A percentile compares a stretch with the other conserved stretches of the same genome.
Conservation (phyloP, 176 grass and related monocot genomes). For the Sorghum bicolor region DNA sequence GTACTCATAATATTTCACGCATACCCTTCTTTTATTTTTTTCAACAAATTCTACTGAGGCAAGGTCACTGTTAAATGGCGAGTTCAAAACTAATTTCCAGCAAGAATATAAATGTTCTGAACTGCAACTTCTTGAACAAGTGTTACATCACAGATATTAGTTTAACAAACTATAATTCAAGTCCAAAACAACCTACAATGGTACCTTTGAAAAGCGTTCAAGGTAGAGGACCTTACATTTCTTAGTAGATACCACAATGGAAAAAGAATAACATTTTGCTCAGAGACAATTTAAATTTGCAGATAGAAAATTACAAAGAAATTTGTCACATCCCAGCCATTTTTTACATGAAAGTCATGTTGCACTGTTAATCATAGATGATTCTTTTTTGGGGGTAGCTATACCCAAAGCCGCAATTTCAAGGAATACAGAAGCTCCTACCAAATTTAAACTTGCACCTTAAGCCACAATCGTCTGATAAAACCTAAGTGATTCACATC, state of each 20-base stretch:
- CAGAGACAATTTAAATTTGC: not conserved
- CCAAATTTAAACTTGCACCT: not conserved
- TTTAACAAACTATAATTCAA: not conserved
- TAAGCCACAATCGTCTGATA: not conserved
- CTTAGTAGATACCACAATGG: conserved; percentile 1
- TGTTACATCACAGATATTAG: not conserved
- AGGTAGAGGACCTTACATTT: not conserved
- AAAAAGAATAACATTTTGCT: not conserved
- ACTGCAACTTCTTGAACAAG: not conserved
- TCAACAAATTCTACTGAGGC: not conserved
- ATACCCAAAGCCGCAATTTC: not conserved
- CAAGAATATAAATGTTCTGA: not conserved
- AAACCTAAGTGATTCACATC: not conserved
- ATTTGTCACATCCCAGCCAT: not conserved
- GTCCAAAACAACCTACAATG: not conserved
- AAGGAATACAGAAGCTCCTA: not conserved
- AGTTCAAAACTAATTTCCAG: not conserved
- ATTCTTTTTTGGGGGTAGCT: not conserved
- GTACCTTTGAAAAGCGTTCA: not conserved
- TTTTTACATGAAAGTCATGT: not conserved
- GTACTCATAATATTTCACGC: not conserved
- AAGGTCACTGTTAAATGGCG: not conserved
- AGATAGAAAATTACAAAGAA: not conserved
- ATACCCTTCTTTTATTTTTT: not conserved
- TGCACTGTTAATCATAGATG: not conserved